Evolutionary conservation across 2,329 filamentous ascomycete genomes (phyloP), one percentile per base, ranked within the genome.

Genomic region (Aureobasidium sp.): DNA sequence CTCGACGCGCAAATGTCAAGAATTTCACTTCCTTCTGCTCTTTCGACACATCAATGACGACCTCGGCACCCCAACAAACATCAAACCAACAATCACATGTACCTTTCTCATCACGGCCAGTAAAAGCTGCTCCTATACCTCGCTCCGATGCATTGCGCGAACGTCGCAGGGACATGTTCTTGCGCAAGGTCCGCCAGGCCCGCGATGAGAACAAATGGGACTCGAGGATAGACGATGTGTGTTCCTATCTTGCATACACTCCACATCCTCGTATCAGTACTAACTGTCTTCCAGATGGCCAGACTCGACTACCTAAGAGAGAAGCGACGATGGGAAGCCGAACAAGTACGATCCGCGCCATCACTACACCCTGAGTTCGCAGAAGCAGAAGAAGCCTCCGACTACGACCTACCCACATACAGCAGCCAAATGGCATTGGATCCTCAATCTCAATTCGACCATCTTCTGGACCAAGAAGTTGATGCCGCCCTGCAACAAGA

Each of bases 121-220:
- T 79, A 60, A 87, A 87, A 64, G 78, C 81, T 39, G 90, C 88
- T 64, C 88, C 86, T 0, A 68, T 88, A 7, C 74, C 85, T 19
- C 81, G 82, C 66, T 81, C 76, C 56, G 76, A 91, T 70, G 83
- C 83, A 19, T 78, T 79, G 0, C 83, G 85, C 61, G 85, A 90
- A 70, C 78, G 81, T 60, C 77, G 89, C 62, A 78, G 89, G 50
- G 82, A 82, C 35, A 76, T 88, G 61, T 93, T 93, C 68, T 75
- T 93, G 63, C 83, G 85, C 69, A 88, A 76, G 59, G 76, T 81
- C 12, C 70, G 75, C 56, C 74, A 74, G 45, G 69, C 69, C 2
- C 69, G 78, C 45, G 78, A 81, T 5, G 78, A 81, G 5, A 72
- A 71, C 68, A 72, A 74, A 52, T 81, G 76, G 74, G 74, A 76